A percentile compares a stretch with the other conserved stretches of the same genome.
phyloP scores from a whole-genome alignment of 164 flowering plant species.

The Chloranthus sessilifolius region DNA sequence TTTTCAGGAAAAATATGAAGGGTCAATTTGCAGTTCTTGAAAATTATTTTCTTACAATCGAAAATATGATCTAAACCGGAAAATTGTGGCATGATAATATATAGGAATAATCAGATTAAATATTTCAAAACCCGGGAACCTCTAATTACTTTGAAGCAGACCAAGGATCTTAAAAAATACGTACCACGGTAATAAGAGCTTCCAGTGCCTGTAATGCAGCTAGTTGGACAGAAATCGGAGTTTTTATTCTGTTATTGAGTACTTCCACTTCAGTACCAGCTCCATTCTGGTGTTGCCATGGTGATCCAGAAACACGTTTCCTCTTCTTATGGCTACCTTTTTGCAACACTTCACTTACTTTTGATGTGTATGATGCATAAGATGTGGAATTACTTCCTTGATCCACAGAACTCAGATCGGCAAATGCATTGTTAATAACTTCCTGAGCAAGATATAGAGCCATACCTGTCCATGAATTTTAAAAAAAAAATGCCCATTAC shows the following conservation, averaged over 20 bases:
- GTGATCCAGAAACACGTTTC: conserved; percentile 39
- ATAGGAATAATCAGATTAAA: no score
- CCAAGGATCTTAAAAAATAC: no score
- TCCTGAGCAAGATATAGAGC: conserved; percentile 49
- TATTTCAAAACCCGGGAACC: background rate
- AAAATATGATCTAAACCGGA: no score
- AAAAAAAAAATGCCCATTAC: background rate
- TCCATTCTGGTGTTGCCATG: conserved; percentile 26
- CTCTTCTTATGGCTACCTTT: conserved; percentile 47
- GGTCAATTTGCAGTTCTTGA: no score
- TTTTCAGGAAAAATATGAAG: no score
- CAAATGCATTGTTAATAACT: conserved; percentile 41
- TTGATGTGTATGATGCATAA: conserved; percentile 11
- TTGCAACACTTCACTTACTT: conserved; percentile 16
- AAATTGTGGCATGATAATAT: no score
- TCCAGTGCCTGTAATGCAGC: conserved; percentile 83
- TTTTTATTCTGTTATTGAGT: conserved; percentile 13
- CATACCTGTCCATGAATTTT: conserved; percentile 45
- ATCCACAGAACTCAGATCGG: conserved; percentile 39
- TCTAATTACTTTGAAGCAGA: no score
- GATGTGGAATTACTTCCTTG: conserved; percentile 14
- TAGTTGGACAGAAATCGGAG: conserved; percentile 52
- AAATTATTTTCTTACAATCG: no score
- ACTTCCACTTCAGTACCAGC: conserved; percentile 24
- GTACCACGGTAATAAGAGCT: conserved; percentile 80